A percentile compares a stretch with the other conserved stretches of the same genome.
These are phyloP conservation scores for Penicillium sp. DNA, from an alignment of 2,329 filamentous ascomycete genomes.

Conservation along the genomic window DNA sequence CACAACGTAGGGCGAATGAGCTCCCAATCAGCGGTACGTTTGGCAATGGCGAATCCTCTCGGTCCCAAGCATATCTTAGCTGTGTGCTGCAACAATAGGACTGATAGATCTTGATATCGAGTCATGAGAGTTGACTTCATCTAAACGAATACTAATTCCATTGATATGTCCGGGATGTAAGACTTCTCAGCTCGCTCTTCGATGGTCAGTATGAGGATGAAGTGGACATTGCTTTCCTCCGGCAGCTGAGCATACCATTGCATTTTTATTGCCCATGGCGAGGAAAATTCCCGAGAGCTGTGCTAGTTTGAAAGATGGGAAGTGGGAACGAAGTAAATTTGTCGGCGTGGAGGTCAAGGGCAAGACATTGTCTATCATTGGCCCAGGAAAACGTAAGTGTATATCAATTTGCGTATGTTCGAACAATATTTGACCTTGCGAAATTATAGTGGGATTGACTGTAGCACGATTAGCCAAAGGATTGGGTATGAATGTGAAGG, in stretches of 20 bases:
- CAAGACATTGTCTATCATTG: conserved; percentile 74
- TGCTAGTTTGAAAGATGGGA: conserved; percentile 66
- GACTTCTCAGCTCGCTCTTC: conserved; percentile 51
- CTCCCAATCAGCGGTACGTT: too few species aligned
- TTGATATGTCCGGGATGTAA: too few species aligned
- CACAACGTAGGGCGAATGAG: too few species aligned
- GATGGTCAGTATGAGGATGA: conserved; percentile 75
- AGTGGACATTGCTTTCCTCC: too few species aligned
- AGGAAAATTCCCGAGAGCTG: conserved; percentile 71
- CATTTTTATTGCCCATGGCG: conserved; percentile 70
- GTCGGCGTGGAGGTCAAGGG: conserved; percentile 76
- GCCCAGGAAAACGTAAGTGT: conserved; percentile 67
- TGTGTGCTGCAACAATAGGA: too few species aligned
- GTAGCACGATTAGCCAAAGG: conserved; percentile 77
- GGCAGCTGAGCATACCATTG: conserved; percentile 77
- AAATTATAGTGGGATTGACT: conserved; percentile 63
- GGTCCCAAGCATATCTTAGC: too few species aligned
- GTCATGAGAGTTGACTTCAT: too few species aligned
- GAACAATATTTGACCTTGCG: not conserved
- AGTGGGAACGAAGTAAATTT: conserved; percentile 72
- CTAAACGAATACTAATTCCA: too few species aligned
- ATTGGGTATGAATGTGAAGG: conserved; percentile 71
- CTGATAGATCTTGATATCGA: too few species aligned
- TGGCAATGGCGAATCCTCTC: too few species aligned
- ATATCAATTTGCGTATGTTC: not conserved